Conservation (phyloP, 2,329 filamentous ascomycete species). For the Fusarium sp. region DNA sequence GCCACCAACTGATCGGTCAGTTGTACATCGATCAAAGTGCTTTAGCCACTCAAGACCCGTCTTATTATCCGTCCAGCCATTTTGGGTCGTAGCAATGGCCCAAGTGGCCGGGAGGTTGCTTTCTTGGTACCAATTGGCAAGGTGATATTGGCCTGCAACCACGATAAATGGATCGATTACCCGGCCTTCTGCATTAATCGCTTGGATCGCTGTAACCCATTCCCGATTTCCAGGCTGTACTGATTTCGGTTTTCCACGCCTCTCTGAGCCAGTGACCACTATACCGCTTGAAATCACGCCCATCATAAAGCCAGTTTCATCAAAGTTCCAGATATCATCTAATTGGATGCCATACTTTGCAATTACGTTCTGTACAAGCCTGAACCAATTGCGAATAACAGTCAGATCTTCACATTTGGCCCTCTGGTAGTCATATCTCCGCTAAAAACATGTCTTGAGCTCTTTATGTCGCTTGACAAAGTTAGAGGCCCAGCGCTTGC, state of each 20-base stretch:
- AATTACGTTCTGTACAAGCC: slow-evolving; percentile 1
- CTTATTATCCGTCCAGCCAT: neutral
- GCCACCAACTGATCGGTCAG: neutral
- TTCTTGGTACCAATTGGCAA: neutral
- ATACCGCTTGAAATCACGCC: too few species aligned
- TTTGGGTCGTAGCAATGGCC: neutral
- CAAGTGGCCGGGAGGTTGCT: neutral
- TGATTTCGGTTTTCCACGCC: neutral
- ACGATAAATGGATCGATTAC: neutral
- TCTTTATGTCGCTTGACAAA: slow-evolving; percentile 42
- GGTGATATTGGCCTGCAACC: neutral
- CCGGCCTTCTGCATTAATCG: neutral
- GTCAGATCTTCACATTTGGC: slow-evolving; percentile 5
- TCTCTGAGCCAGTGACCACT: neutral
- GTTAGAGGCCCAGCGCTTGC: slow-evolving; percentile 39
- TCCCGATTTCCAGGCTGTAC: neutral
- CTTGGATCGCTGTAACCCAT: neutral
- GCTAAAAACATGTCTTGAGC: slow-evolving; percentile 36
- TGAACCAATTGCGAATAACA: neutral
- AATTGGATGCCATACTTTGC: slow-evolving; percentile 17
- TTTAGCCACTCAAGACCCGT: neutral
- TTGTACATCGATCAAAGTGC: neutral
- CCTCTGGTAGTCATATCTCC: slow-evolving; percentile 37
- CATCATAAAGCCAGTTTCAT: too few species aligned
- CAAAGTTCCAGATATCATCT: too few species aligned